These are phyloP conservation scores for Fusarium solani-melongenae DNA, from an alignment of 2,329 filamentous ascomycete species.

Conservation along the genomic window DNA sequence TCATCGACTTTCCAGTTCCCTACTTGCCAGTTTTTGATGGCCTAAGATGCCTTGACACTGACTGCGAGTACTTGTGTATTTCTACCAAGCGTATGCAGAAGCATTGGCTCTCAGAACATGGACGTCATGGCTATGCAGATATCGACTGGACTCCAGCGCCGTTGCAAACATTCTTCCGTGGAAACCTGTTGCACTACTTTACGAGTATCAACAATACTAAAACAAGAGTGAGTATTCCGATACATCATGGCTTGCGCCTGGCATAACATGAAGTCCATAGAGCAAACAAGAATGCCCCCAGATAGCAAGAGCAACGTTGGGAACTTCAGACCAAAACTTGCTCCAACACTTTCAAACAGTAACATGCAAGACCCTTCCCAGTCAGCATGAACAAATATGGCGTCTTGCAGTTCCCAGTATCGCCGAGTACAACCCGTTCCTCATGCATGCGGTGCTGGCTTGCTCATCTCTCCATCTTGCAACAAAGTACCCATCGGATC, in stretches of 20 bases:
- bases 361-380: constrained; percentile 3
- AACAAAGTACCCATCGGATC: neutral
- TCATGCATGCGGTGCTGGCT: constrained; percentile 9
- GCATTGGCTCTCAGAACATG: constrained; percentile 24
- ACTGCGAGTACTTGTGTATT: constrained; percentile 21
- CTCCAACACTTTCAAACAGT: neutral
- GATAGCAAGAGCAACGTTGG: neutral
- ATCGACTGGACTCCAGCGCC: constrained; percentile 7
- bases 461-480: constrained; percentile 21
- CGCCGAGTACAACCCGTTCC: neutral
- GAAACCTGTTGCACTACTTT: constrained; percentile 28
- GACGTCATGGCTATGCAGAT: neutral
- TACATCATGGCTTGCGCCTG: rapidly evolving
- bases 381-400: neutral
- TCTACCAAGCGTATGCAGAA: constrained; percentile 30
- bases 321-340: neutral
- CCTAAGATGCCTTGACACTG: neutral
- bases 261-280: neutral
- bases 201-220: neutral
- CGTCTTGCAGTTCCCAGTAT: neutral
- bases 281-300: neutral
- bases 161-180: constrained; percentile 28
- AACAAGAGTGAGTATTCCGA: neutral
- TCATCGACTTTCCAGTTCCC: constrained; percentile 13
- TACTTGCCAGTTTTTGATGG: constrained; percentile 14